Evolutionary conservation across 176 grass and related monocot species (phyloP).

Genomic region (Cymbopogon citratus): DNA sequence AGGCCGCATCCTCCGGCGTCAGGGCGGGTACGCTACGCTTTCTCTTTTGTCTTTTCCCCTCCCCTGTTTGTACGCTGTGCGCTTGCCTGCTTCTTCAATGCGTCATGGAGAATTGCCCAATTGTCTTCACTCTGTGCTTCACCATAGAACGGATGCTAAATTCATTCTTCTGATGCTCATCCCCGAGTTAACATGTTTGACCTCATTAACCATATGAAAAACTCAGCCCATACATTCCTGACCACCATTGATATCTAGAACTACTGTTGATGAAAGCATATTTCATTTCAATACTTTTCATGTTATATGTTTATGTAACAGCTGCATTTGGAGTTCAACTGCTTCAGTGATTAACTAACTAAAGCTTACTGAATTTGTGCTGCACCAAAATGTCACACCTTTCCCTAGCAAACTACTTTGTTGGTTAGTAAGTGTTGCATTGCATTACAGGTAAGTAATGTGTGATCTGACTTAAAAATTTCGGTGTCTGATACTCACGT

Average conservation of each 20-base stretch:
- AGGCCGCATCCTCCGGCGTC: conserved; percentile 59
- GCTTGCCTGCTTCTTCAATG: too few relatives aligned
- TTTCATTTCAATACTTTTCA: background rate
- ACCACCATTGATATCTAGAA: background rate
- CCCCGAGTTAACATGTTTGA: background rate
- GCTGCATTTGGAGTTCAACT: background rate
- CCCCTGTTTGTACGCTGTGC: too few relatives aligned
- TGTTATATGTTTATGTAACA: background rate
- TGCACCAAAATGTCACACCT: background rate
- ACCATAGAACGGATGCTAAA: background rate
- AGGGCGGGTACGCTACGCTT: conserved; percentile 64
- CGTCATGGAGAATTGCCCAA: background rate
- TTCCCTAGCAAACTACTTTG: background rate
- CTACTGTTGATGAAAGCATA: background rate
- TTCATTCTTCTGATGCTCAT: background rate
- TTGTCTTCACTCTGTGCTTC: background rate
- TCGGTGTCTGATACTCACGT: background rate
- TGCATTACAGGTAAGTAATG: background rate
- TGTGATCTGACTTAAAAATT: background rate
- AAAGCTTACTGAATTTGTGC: background rate
- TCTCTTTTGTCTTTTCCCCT: too few relatives aligned
- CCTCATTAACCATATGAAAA: background rate
- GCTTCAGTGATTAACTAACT: background rate
- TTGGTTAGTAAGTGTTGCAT: background rate
- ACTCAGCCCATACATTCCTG: background rate